A percentile compares a stretch with the other conserved stretches of the same genome.
Conservation (phyloP, 2,329 filamentous ascomycete species). For the Fusarium phyllophilum region DNA sequence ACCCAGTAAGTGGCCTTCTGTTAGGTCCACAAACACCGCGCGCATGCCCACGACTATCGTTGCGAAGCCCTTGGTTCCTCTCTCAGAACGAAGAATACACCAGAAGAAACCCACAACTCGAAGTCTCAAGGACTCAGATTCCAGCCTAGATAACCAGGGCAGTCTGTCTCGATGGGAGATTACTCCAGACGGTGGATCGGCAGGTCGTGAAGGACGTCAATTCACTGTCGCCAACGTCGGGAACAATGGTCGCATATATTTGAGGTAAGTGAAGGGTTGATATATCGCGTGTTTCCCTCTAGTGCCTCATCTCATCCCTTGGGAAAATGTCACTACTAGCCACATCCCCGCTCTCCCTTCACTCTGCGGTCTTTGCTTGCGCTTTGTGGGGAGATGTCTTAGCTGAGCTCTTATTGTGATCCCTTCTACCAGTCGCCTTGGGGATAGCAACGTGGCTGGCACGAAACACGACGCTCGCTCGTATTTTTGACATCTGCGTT, state of each 20-base stretch:
- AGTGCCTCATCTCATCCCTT: conserved; percentile 18
- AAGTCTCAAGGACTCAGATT: conserved; percentile 57
- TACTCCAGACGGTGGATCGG: conserved; percentile 69
- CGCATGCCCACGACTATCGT: conserved; percentile 38
- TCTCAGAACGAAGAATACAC: conserved; percentile 58
- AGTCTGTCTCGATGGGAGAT: conserved; percentile 59
- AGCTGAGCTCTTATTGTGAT: conserved; percentile 17
- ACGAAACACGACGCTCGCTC: conserved; percentile 17
- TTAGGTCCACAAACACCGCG: conserved; percentile 33
- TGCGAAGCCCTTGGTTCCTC: conserved; percentile 55
- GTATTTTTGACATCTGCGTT: conserved; percentile 27
- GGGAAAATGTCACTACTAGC: conserved; percentile 25
- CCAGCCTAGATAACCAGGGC: conserved; percentile 57
- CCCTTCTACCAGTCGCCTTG: conserved; percentile 11
- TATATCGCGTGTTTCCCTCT: conserved; percentile 6
- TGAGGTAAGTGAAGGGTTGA: conserved; percentile 66
- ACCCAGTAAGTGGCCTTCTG: conserved; percentile 36
- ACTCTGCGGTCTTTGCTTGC: conserved; percentile 14
- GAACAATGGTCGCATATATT: conserved; percentile 83
- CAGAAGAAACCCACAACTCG: conserved; percentile 51
- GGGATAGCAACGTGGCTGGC: conserved; percentile 25
- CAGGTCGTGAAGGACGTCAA: conserved; percentile 73
- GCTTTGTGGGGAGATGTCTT: conserved; percentile 31
- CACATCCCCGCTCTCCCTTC: conserved; percentile 30
- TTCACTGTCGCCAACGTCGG: conserved; percentile 86